Base-by-base conservation (phyloP, 805 yeast species). In the Ogataea ganodermae region DNA sequence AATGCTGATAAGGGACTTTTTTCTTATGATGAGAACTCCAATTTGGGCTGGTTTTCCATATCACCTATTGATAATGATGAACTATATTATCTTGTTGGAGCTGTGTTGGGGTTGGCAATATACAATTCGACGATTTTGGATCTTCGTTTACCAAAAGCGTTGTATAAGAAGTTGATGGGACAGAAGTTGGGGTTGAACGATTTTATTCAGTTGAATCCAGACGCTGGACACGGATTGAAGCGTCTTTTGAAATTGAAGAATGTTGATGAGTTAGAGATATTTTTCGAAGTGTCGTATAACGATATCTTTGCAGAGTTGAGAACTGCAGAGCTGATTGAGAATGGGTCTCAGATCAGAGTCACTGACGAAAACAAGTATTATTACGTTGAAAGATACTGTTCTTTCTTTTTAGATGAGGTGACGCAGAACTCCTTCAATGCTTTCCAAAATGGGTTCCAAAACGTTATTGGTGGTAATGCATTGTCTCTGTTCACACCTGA, bases 111-210 rank as follows among this genome's bases (percentile, higher is more conserved):
- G 0, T 73, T 94, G 56, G 97, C 98, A 0, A 83, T 94, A 27
- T 89, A 88, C 65, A 94, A 92, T 65, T 86, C 97, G 0, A 85
- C 90, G 0, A 89, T 91, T 41, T 69, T 92, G 38, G 96, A 90
- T 62, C 70, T 92, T 46, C 78, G 78, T 37, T 80, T 92, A 46
- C 97, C 98, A 0, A 68, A 71, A 27, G 86, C 86, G 0, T 65
- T 90, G 31, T 94, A 86, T 68, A 91, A 89, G 67, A 78, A 87
- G 50, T 68, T 92, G 32, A 70, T 89, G 56, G 75, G 73, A 2
- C 71, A 76, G 43, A 78, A 77, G 4, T 68, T 81, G 22, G 74
- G 73, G 0, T 66, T 88, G 40, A 76, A 77, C 2, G 98, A 94
- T 62, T 85, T 81, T 53, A 62, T 66, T 35, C 81, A 83, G 55